These are phyloP conservation scores for Vigna radiata DNA, from an alignment of 306 rosid genomes.

Conservation along the genomic window DNA sequence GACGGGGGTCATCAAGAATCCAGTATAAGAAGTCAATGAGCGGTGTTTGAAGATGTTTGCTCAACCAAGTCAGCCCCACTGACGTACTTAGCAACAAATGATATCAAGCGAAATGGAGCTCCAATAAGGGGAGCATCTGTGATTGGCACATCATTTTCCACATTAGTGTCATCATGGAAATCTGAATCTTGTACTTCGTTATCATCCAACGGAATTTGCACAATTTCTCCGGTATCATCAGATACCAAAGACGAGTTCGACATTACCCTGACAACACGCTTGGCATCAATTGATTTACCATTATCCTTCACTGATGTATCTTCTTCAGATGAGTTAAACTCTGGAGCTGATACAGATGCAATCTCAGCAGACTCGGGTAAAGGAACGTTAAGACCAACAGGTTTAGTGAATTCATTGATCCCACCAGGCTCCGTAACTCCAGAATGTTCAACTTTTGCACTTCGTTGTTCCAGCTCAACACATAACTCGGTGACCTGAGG, in stretches of 20 bases:
- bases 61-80: conserved; percentile 89
- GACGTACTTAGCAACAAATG: conserved; percentile 84
- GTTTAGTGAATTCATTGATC: conserved; percentile 41
- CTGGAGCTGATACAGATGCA: conserved; percentile 32
- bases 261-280: conserved; percentile 32
- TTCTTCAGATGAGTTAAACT: conserved; percentile 44
- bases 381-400: conserved; percentile 30
- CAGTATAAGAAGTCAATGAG: conserved; percentile 38
- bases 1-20: neutral
- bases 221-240: conserved; percentile 65
- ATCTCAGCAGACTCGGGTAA: conserved; percentile 47
- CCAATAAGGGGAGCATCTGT: conserved; percentile 91
- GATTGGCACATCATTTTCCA: conserved; percentile 57
- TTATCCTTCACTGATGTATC: conserved; percentile 48
- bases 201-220: conserved; percentile 72
- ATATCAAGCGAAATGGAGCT: conserved; percentile 87
- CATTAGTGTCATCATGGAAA: conserved; percentile 48
- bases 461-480: conserved; percentile 56
- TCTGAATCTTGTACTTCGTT: conserved; percentile 52
- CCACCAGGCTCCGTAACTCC: conserved; percentile 43
- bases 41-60: conserved; percentile 50
- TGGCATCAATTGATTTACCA: conserved; percentile 33
- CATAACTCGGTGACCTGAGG: conserved; percentile 68
- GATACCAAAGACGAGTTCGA: conserved; percentile 45
- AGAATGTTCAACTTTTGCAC: conserved; percentile 44